Evolutionary conservation across 2,329 filamentous ascomycete species (phyloP), one percentile per base, ranked within the genome.

Genomic region (Fusarium sp.): DNA sequence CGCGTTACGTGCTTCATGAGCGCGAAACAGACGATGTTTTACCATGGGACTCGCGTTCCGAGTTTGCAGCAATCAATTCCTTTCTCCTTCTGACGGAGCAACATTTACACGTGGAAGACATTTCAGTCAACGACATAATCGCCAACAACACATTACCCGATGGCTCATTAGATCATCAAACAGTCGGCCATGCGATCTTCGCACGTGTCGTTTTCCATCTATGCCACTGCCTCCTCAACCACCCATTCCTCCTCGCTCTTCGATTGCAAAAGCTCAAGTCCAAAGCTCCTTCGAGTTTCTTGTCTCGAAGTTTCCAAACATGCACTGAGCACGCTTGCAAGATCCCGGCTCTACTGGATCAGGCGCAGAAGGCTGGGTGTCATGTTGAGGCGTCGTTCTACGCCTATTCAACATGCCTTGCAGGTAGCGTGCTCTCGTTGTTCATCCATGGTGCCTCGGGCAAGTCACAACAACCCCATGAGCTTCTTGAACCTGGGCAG

Each of bases 241-340:
- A 88, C 69, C 87, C 87, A 0, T 82, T 88, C n/a, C 77, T 89
- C 4, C 76, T 88, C 3, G 87, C 86, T 1, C 78, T 88, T 15
- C 82, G 85, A n/a, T 32, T 69, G 5, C 62, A 50, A 20, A 66
- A 54, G 20, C 17, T 45, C 79, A 88, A 12, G 25, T 50, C 27
- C n/a, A 65, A 47, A 20, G 67, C 66, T 0, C 71, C 71, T 1
- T 15, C 62, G 10, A 72, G 63, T 22, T 74, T 74, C 43, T 40
- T 66, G 4, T 38, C 59, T n/a, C 20, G 67, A 7, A 37, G 61
- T 4, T 65, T 63, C 17, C 56, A 66, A 20, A 65, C 35, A 4
- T 63, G 56, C n/a, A 57, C 33, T 9, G 60, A 63, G 22, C 60
- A 61, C 10, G 66, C 66, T n/a, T 40, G 47, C 9, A 65, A 69